phyloP scores from a whole-genome alignment of 2,329 filamentous ascomycete genomes.

The Rhinocladiella similis region DNA sequence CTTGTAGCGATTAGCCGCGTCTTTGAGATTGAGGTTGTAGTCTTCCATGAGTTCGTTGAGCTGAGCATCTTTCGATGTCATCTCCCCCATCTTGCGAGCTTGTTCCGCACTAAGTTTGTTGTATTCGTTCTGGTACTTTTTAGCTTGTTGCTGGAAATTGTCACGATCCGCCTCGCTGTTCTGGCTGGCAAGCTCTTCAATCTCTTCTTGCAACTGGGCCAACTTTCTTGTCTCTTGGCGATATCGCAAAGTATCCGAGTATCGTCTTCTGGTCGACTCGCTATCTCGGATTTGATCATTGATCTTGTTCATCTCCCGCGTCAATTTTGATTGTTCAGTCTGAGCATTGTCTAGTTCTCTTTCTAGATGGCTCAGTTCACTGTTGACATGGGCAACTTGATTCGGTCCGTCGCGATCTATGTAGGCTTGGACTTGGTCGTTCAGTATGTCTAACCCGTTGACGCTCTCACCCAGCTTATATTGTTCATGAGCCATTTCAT shows the following conservation, averaged over 20 bases:
- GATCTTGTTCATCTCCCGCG: slow-evolving; percentile 72
- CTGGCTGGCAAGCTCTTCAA: slow-evolving; percentile 71
- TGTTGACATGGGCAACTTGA: slow-evolving; percentile 68
- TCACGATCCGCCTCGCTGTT: slow-evolving; percentile 82
- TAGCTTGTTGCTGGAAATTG: slow-evolving; percentile 69
- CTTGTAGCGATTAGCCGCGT: slow-evolving; percentile 77
- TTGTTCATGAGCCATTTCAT: slow-evolving; percentile 68
- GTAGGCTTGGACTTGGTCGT: slow-evolving; percentile 78
- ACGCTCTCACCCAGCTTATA: slow-evolving; percentile 72
- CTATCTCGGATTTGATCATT: slow-evolving; percentile 76
- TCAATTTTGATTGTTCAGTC: slow-evolving; percentile 66
- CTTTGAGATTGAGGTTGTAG: slow-evolving; percentile 83
- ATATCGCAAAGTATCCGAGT: slow-evolving; percentile 84
- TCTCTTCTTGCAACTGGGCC: slow-evolving; percentile 66
- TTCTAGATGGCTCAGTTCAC: slow-evolving; percentile 68
- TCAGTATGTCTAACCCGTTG: slow-evolving; percentile 73
- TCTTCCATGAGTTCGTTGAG: slow-evolving; percentile 71
- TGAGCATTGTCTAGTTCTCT: slow-evolving; percentile 65
- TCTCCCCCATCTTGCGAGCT: slow-evolving; percentile 71
- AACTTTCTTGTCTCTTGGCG: slow-evolving; percentile 72
- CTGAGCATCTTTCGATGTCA: slow-evolving; percentile 83
- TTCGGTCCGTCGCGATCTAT: slow-evolving; percentile 70
- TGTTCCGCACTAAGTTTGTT: slow-evolving; percentile 71
- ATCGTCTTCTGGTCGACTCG: slow-evolving; percentile 80
- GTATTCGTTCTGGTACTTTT: slow-evolving; percentile 65